Percentiles rank a stretch among this genome's conserved stretches.
Evolutionary conservation across 331 rosid species (phyloP).

Genomic region (Erythrophleum ivorense): DNA sequence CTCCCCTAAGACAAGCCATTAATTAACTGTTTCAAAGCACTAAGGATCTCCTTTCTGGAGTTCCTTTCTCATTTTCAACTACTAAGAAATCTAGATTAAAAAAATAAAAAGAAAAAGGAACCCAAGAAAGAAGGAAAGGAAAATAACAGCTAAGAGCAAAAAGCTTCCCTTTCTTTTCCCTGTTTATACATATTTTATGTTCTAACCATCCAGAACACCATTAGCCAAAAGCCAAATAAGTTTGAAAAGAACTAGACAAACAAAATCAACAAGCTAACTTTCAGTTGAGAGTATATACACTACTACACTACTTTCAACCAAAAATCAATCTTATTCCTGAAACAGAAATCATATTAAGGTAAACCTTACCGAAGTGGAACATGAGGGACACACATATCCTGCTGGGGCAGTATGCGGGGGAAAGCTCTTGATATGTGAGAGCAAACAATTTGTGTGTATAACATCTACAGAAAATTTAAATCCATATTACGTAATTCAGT

Average conservation of each 20-base stretch:
- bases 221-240: constrained; percentile 17
- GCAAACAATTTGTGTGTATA: constrained; percentile 90
- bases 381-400: constrained; percentile 88
- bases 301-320: constrained; percentile 23
- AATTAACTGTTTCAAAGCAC: neutral
- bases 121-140: neutral
- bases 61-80: neutral
- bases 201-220: constrained; percentile 26
- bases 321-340: constrained; percentile 9
- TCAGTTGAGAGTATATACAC: constrained; percentile 4
- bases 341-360: constrained; percentile 40
- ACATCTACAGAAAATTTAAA: constrained; percentile 55
- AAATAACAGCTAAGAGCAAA: neutral
- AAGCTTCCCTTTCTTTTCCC: neutral
- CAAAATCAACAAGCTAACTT: constrained; percentile 22
- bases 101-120: neutral
- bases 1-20: neutral
- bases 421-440: constrained; percentile 90
- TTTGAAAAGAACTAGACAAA: constrained; percentile 28
- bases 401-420: constrained; percentile 98
- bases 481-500: constrained; percentile 18
- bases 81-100: neutral
- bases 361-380: constrained; percentile 80
- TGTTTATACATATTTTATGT: constrained; percentile 14
- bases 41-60: neutral